These are phyloP conservation scores for Eucalyptus marginata DNA, from an alignment of 345 rosid species.

Conservation along the genomic window DNA sequence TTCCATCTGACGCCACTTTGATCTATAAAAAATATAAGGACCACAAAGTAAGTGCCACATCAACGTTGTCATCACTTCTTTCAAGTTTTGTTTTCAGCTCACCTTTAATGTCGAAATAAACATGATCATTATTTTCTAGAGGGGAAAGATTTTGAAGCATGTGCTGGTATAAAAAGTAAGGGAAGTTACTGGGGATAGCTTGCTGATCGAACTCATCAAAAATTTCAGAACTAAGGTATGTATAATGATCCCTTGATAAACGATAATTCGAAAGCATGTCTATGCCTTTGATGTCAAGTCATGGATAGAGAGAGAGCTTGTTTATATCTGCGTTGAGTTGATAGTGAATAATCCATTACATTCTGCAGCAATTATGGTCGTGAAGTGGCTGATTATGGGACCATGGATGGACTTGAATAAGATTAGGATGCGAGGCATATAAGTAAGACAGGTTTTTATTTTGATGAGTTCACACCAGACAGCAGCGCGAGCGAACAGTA, in stretches of 20 bases:
- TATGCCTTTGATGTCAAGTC: neutral
- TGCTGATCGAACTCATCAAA: slow-evolving; percentile 56
- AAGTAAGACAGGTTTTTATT: neutral
- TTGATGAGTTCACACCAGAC: neutral
- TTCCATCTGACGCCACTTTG: slow-evolving; percentile 21
- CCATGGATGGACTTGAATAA: neutral
- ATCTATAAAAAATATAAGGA: slow-evolving; percentile 44
- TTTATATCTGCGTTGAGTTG: neutral
- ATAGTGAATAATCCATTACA: neutral
- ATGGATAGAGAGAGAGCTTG: neutral
- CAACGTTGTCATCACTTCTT: neutral
- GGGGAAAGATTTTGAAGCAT: slow-evolving; percentile 39
- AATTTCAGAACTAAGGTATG: slow-evolving; percentile 36
- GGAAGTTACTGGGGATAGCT: slow-evolving; percentile 48
- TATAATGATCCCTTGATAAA: neutral
- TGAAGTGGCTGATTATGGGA: neutral
- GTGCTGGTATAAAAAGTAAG: slow-evolving; percentile 47
- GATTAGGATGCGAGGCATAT: neutral
- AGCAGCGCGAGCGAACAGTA: neutral
- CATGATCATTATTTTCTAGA: slow-evolving; percentile 14
- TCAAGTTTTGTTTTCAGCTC: neutral
- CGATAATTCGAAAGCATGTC: neutral
- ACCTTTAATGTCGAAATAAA: neutral
- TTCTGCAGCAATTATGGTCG: neutral
- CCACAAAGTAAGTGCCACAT: slow-evolving; percentile 22